phyloP scores from a whole-genome alignment of 2,329 filamentous ascomycete species.

The Leptodontidium sp. region DNA sequence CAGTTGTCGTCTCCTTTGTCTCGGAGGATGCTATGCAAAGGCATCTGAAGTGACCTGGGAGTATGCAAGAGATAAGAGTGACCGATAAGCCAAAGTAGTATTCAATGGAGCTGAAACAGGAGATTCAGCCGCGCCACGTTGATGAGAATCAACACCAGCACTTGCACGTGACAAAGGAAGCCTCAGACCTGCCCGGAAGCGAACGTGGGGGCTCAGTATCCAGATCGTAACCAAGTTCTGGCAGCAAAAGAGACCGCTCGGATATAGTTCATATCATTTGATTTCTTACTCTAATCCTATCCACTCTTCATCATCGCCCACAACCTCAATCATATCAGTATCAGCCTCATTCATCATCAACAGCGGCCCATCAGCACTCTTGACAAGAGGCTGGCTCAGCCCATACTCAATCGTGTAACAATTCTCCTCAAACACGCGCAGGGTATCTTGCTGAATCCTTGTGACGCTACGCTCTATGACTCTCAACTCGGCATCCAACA shows the following conservation, averaged over 20 bases:
- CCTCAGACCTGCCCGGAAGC: not conserved
- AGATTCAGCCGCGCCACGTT: too few species aligned
- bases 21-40: not conserved
- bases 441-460: constrained; percentile 83
- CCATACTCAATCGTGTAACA: constrained; percentile 89
- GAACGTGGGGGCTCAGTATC: too few species aligned
- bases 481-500: constrained; percentile 84
- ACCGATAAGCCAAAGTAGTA: too few species aligned
- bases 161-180: not conserved
- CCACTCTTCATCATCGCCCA: constrained; percentile 59
- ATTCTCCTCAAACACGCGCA: constrained; percentile 86
- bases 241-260: not conserved
- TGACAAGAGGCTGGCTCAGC: constrained; percentile 57
- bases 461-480: constrained; percentile 82
- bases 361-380: constrained; percentile 44
- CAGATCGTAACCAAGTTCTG: not conserved
- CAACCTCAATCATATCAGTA: constrained; percentile 42
- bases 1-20: not conserved
- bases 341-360: constrained; percentile 49
- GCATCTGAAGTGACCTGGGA: too few species aligned
- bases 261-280: not conserved
- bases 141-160: too few species aligned
- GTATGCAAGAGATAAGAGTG: too few species aligned
- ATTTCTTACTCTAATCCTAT: constrained; percentile 55
- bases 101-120: too few species aligned